Evolutionary conservation across 2,329 filamentous ascomycete genomes (phyloP).

Genomic region (Capronia americana): DNA sequence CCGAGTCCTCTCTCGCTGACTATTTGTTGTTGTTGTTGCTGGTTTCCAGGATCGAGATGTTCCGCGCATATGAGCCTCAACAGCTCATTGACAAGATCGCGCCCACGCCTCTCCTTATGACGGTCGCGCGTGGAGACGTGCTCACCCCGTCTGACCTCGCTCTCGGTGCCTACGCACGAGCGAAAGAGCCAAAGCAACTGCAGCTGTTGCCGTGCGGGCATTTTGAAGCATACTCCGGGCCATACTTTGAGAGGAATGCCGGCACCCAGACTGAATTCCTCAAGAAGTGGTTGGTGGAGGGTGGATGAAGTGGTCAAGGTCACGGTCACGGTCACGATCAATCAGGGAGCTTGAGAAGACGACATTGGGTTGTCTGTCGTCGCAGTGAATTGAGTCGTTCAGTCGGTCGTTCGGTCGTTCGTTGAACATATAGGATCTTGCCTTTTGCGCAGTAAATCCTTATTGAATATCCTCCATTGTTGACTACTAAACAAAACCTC

Average conservation of each 20-base stretch:
- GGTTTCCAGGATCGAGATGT: constrained; percentile 32
- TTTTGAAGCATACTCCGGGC: constrained; percentile 49
- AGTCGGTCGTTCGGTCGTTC: not conserved
- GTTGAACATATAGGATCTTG: not conserved
- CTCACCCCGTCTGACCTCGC: constrained; percentile 46
- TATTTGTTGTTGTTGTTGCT: constrained; percentile 3
- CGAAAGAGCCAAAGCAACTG: constrained; percentile 50
- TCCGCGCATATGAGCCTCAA: constrained; percentile 38
- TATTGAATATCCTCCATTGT: too few species aligned
- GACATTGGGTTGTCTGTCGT: not conserved
- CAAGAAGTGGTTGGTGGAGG: constrained; percentile 37
- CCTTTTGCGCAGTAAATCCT: not conserved
- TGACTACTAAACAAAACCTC: not conserved
- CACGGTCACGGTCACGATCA: not conserved
- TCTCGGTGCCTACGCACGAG: constrained; percentile 47
- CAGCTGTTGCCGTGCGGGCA: constrained; percentile 48
- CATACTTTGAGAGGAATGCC: constrained; percentile 41
- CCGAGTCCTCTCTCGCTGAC: constrained; percentile 21
- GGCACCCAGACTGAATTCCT: constrained; percentile 46
- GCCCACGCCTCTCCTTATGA: constrained; percentile 50
- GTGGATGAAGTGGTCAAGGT: not conserved
- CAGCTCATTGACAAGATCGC: constrained; percentile 47
- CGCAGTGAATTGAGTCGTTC: too few species aligned
- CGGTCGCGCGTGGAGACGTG: constrained; percentile 45
- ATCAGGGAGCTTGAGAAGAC: not conserved